A percentile compares a stretch with the other conserved stretches of the same genome.
These are phyloP conservation scores for Entonaema liquescens DNA, from an alignment of 495 filamentous ascomycete species.

Conservation along the genomic window DNA sequence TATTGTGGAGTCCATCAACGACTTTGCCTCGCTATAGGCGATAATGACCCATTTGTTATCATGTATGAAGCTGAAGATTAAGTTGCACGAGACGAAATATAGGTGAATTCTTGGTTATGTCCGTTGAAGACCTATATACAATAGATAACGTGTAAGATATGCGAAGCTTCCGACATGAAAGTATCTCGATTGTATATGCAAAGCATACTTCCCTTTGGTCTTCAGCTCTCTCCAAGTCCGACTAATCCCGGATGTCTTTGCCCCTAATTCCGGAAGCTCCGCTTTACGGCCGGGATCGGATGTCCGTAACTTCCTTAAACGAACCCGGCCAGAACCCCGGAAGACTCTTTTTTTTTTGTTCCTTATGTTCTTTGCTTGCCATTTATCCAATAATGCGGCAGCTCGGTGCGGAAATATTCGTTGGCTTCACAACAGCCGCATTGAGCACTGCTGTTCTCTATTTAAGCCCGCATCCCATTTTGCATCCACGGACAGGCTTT, in stretches of 20 bases:
- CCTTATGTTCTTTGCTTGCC: no score
- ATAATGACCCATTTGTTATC: not conserved
- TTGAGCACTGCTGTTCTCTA: not conserved
- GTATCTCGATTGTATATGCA: no score
- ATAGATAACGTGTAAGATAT: no score
- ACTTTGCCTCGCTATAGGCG: not conserved
- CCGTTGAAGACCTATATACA: no score
- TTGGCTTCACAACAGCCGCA: not conserved
- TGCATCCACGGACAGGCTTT: not conserved
- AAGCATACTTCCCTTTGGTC: not conserved
- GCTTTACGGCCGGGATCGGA: not conserved
- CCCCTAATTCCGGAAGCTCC: not conserved
- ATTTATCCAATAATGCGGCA: not conserved
- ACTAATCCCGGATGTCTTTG: not conserved
- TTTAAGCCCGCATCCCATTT: not conserved
- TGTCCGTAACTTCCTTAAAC: not conserved
- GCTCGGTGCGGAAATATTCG: not conserved
- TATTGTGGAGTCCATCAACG: not conserved
- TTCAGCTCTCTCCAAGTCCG: not conserved
- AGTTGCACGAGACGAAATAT: no score
- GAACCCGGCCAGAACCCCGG: not conserved
- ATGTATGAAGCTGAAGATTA: no score
- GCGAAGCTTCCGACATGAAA: no score
- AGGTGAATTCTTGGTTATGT: no score
- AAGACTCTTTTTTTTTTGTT: not conserved